phyloP scores from a whole-genome alignment of 805 yeast genomes.

The Candida tammaniensis region DNA sequence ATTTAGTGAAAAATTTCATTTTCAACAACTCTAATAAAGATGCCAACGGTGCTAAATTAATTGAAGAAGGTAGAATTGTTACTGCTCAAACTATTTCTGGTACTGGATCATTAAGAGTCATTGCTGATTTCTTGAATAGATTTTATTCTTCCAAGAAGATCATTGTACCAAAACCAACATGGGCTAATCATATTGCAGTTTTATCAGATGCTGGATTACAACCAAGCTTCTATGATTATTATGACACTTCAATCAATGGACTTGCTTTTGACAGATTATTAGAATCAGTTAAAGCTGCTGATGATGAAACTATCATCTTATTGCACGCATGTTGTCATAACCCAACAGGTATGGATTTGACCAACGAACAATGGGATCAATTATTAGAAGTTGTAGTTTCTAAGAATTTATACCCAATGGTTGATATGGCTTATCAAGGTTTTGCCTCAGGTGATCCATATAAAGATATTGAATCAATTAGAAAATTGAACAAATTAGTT shows the following conservation, averaged over 20 bases:
- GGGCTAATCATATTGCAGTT: conserved; percentile 91
- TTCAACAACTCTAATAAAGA: conserved; percentile 60
- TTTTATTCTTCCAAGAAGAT: conserved; percentile 58
- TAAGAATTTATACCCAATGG: conserved; percentile 68
- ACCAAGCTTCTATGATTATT: conserved; percentile 66
- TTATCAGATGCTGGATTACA: conserved; percentile 70
- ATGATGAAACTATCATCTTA: conserved; percentile 61
- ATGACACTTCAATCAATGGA: conserved; percentile 57
- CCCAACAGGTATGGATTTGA: conserved; percentile 95
- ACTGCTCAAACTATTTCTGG: conserved; percentile 91
- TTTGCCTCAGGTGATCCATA: conserved; percentile 82
- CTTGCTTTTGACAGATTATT: conserved; percentile 67
- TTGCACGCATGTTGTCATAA: conserved; percentile 96
- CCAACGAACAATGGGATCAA: conserved; percentile 73
- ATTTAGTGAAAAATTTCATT: conserved; percentile 65
- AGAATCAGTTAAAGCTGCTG: conserved; percentile 52
- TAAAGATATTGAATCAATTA: conserved; percentile 56
- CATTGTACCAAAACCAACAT: conserved; percentile 82
- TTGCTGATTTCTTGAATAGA: conserved; percentile 69
- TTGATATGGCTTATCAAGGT: conserved; percentile 96
- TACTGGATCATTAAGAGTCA: conserved; percentile 88
- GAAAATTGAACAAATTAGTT: conserved; percentile 45
- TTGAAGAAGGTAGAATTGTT: conserved; percentile 64
- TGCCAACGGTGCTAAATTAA: conserved; percentile 51
- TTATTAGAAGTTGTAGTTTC: conserved; percentile 62